Evolutionary conservation across 164 flowering plant genomes (phyloP), one percentile per base, ranked within the genome.

Genomic region (Houttuynia cordata): DNA sequence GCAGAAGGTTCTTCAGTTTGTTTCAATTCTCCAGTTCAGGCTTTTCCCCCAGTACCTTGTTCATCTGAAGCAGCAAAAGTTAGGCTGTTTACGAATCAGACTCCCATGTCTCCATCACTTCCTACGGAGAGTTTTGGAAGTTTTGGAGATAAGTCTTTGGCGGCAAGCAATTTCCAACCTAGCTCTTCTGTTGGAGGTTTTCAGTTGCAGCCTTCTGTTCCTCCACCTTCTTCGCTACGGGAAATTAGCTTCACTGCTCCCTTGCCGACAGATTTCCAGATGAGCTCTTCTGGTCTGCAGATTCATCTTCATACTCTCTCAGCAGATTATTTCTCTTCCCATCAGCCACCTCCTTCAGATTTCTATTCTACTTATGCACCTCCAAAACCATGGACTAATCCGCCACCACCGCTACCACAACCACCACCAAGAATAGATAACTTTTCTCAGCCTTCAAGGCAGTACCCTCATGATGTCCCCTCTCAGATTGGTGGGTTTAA

Each of bases 1-100:
- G 37, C 37, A 30, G 56, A 13, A 21, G 22, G 53, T 52, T 30
- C 54, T 18, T 64, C 60, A 24, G 15, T n/a, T 23, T 54, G 64
- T 53, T 42, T 53, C 58, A 55, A 51, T 49, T 45, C 39, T 8
- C 64, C 62, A 24, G 58, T 19, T 60, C 57, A 64, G 56, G 57
- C 39, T 42, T 59, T 52, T 59, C 20, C 68, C 10, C 12, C 58
- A 18, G 58, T 17, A 14, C 0, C 58, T 21, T 39, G 34, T 15
- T 41, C 55, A 42, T 12, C 24, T 18, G 55, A 60, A 39, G 34
- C 42, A 34, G 19, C 51, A 37, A 15, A 22, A n/a, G 22, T 24
- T 20, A 39, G 30, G 30, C 34, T 24, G 14, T 24, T 24, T 40
- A 45, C 62, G 10, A 66, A 45, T 24, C 63, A 41, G 58, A 34